Base-by-base conservation (phyloP, 192 early-diverging fungal genomes). In the Geosiphon pyriformis region DNA sequence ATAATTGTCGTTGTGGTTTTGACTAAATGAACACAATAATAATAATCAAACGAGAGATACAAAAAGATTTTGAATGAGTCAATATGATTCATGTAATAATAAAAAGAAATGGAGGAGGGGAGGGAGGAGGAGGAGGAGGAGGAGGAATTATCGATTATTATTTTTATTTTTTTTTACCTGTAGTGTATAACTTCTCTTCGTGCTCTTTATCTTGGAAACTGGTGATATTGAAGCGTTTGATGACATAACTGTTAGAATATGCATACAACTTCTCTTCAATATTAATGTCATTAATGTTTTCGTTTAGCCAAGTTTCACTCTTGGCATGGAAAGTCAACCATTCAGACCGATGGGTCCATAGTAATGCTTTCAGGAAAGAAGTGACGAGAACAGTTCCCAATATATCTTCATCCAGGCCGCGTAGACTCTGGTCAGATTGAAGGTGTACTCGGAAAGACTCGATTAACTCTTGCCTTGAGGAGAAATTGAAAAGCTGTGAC, bases 211-310 rank as follows among this genome's bases (percentile, higher is more conserved):
- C 34, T 66, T 55, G 32, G 32, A 46, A 66, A 20, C 35, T 12
- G 33, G 22, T 42, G 17, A 66, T 15, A 22, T 66, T 66, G 22
- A 66, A 66, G 23, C 11, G 64, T 37, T 66, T 1, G 3, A 66
- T 37, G 11, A 66, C 52, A 42, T 51, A 66, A 23, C n/a, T 34
- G 20, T 53, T 66, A 1, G 52, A 18, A 6, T 23, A 26, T 17
- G 2, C 23, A 35, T 66, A 66, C 31, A 66, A 25, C 18, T 48
- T 46, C 18, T 66, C 64, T 56, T 66, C 64, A 17, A 54, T 26
- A 18, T 52, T 29, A 55, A 42, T 12, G 22, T 66, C 33, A 2
- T 10, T 35, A 8, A 66, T 47, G 15, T 34, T 66, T 42, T 55
- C 50, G 26, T 31, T 55, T 22, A 66, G 29, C 33, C 52, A 66